Evolutionary conservation across 2,329 filamentous ascomycete genomes (phyloP).

Genomic region (Macrophomina phaseolina): DNA sequence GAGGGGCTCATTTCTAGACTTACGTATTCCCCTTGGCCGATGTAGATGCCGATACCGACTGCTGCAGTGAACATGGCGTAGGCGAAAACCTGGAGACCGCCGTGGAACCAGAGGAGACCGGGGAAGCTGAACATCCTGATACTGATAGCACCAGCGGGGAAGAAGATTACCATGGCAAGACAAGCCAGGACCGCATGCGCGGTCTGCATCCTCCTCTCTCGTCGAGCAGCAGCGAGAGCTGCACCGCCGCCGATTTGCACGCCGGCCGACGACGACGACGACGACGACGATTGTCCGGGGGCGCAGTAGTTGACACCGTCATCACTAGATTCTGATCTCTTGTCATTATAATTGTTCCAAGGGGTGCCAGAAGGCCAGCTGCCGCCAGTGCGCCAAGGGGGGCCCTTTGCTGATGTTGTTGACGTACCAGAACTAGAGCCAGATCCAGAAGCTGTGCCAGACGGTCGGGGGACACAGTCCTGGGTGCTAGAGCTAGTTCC

Average conservation of each 20-base stretch:
- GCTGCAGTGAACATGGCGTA: constrained; percentile 56
- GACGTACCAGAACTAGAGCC: constrained; percentile 28
- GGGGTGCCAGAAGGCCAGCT: constrained; percentile 1
- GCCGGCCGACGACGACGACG: constrained; percentile 24
- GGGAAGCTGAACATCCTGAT: constrained; percentile 51
- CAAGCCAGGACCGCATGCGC: constrained; percentile 52
- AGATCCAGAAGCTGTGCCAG: constrained; percentile 18
- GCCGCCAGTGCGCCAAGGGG: constrained; percentile 16
- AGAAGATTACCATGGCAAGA: constrained; percentile 53
- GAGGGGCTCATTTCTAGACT: constrained; percentile 25
- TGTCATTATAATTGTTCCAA: constrained; percentile 26
- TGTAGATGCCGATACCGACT: constrained; percentile 57
- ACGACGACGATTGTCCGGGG: constrained; percentile 31
- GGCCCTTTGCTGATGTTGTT: constrained; percentile 25
- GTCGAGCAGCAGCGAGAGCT: neutral
- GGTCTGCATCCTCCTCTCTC: constrained; percentile 42
- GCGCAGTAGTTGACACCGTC: constrained; percentile 32
- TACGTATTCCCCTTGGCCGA: constrained; percentile 49
- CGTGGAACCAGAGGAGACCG: constrained; percentile 53
- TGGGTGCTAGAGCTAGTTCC: constrained; percentile 29
- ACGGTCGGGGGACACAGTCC: constrained; percentile 40
- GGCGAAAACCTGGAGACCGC: constrained; percentile 54
- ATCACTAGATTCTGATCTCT: constrained; percentile 40
- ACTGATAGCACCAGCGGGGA: constrained; percentile 51
- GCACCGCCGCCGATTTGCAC: neutral